Conservation (phyloP, 2,329 filamentous ascomycete genomes). For the Dendrostoma leiphaemia region DNA sequence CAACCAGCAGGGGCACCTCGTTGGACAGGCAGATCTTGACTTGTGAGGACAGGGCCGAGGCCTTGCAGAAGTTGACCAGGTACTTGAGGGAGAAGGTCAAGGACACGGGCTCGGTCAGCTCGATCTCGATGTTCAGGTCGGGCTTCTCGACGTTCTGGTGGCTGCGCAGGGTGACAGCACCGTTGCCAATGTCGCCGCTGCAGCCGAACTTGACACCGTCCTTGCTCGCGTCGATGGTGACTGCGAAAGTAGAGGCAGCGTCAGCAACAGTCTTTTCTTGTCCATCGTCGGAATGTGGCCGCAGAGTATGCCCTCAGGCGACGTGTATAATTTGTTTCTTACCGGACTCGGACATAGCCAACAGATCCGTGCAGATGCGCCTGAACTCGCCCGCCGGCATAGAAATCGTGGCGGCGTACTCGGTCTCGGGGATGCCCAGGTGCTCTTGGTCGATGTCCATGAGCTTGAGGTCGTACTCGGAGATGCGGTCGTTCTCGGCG, state of each 20-base stretch:
- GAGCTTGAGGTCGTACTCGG: conserved; percentile 99
- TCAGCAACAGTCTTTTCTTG: not conserved
- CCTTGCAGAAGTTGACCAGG: conserved; percentile 99
- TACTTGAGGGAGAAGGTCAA: conserved; percentile 99
- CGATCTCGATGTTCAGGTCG: conserved; percentile 80
- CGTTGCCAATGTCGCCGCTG: conserved; percentile 93
- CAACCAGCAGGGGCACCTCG: conserved; percentile 93
- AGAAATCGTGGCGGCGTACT: conserved; percentile 86
- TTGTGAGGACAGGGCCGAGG: conserved; percentile 72
- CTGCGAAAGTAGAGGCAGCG: conserved; percentile 42
- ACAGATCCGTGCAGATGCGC: conserved; percentile 90
- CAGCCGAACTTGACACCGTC: conserved; percentile 95
- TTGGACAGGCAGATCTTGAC: conserved; percentile 95
- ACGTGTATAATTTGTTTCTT: conserved; percentile 31
- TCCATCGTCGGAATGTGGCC: too few relatives aligned
- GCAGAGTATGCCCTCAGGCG: too few relatives aligned
- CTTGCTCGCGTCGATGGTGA: conserved; percentile 93
- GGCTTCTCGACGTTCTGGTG: conserved; percentile 90
- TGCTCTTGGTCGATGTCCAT: conserved; percentile 99
- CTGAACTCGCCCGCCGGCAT: conserved; percentile 91
- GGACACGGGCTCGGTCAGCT: conserved; percentile 86
- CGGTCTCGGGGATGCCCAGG: conserved; percentile 97
- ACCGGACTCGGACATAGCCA: conserved; percentile 94
- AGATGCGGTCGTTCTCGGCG: conserved; percentile 81
- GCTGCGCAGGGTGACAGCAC: conserved; percentile 85